Base-by-base conservation (phyloP, 805 yeast genomes). In the Teunomyces cretensis region DNA sequence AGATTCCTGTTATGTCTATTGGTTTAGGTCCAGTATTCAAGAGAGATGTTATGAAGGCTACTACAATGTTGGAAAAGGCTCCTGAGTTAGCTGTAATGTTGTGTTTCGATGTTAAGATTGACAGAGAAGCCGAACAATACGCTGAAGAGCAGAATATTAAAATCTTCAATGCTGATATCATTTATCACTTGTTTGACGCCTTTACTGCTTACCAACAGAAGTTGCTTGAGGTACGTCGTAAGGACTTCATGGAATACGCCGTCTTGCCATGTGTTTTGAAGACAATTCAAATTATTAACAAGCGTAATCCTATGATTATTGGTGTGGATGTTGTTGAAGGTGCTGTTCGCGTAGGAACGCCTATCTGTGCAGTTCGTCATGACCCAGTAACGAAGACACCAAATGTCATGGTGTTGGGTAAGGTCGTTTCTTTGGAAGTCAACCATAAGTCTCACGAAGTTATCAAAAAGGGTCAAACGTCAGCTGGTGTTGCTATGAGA, bases 401-500 rank as follows among this genome's bases (percentile, higher is more conserved):
- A 49, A 83, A 76, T 52, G 75, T 85, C 43, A 73, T 86, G 55
- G 74, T 89, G 48, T 74, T 94, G 47, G 99, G 99, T 69, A 86
- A 80, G 60, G 97, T 94, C 44, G 83, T 75, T 14, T 88, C 97
- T n/a, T 75, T 94, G 65, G 98, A 94, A 73, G 96, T 94, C 42
- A 95, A 92, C 71, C 99, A 94, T 74, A 88, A 88, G 68, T 72
- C 96, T 30, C 77, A 75, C 24, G 87, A 80, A 45, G 67, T 74
- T 26, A 96, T 91, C 39, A 87, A 89, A 74, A 94, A 88, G 78
- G 97, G 97, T 38, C 96, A 88, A 70, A 88, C 98, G 9, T 80
- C 86, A 56, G 97, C 96, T 22, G 99, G 99, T 80, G 98, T 92
- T 52, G 99, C 99, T 51, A 88, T 94, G 86, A 84, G 99, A 76